These are phyloP conservation scores for Vaccinium macrocarpon DNA, from an alignment of 148 eudicot genomes.

Conservation along the genomic window DNA sequence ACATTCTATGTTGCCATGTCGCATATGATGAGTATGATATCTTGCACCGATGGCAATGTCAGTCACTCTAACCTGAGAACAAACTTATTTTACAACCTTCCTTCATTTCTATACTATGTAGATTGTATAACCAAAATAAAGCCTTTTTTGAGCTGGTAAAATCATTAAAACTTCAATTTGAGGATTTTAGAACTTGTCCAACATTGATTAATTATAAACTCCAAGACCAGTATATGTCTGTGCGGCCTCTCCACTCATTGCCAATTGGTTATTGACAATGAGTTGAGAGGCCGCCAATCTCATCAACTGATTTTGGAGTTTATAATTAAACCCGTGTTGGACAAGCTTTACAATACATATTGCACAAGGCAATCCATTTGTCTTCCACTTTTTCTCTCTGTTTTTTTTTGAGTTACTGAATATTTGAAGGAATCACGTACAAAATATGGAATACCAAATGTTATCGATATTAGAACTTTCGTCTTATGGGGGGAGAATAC, in stretches of 20 bases:
- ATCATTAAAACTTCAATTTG: background rate
- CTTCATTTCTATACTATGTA: background rate
- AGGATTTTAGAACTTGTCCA: background rate
- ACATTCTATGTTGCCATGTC: background rate
- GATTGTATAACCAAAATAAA: background rate
- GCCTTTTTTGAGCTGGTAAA: background rate
- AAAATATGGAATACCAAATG: background rate
- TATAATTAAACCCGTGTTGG: background rate
- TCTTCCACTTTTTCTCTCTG: background rate
- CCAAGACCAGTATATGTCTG: too few relatives aligned
- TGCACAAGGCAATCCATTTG: background rate
- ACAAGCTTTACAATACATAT: background rate
- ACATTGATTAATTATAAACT: too few relatives aligned
- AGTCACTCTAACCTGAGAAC: background rate
- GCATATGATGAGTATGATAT: background rate
- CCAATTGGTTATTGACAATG: background rate
- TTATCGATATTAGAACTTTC: background rate
- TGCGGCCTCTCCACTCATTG: too few relatives aligned
- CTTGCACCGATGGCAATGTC: background rate
- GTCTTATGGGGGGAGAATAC: background rate
- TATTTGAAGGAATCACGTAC: background rate
- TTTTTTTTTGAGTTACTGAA: background rate
- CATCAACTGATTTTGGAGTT: background rate
- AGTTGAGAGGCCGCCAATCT: background rate
- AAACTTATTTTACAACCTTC: background rate